A percentile compares a stretch with the other conserved stretches of the same genome.
Conservation (phyloP, 495 filamentous ascomycete species). For the Penicillium taxi region DNA sequence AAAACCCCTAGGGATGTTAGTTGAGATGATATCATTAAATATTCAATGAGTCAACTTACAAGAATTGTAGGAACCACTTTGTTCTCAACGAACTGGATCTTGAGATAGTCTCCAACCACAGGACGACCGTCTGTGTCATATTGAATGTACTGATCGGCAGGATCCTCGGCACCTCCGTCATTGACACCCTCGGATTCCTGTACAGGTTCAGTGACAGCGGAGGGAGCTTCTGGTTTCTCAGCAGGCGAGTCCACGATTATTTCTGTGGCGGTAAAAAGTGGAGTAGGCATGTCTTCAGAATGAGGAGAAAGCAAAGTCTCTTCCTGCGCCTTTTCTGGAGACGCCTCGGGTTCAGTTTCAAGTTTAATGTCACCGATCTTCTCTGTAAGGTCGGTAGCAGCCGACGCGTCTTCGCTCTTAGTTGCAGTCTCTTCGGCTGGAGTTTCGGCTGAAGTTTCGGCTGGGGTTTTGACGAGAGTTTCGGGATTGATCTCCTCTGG, state of each 20-base stretch:
- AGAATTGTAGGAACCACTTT: slow-evolving; percentile 92
- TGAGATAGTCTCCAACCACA: slow-evolving; percentile 94
- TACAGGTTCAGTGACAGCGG: slow-evolving; percentile 15
- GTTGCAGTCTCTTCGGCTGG: slow-evolving; percentile 1
- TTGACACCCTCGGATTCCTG: slow-evolving; percentile 12
- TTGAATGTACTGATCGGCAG: slow-evolving; percentile 41
- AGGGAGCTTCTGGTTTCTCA: slow-evolving; percentile 20
- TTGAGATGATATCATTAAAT: neutral
- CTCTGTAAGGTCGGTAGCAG: slow-evolving; percentile 44
- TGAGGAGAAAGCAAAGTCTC: slow-evolving; percentile 39
- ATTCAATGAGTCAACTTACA: slow-evolving; percentile 43
- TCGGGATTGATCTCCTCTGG: no score
- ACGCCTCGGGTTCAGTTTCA: slow-evolving; percentile 20
- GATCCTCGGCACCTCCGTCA: slow-evolving; percentile 27
- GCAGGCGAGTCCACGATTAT: slow-evolving; percentile 12
- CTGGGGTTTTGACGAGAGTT: no score
- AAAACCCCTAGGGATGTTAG: slow-evolving; percentile 60
- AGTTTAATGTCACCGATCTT: slow-evolving; percentile 46
- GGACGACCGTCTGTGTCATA: slow-evolving; percentile 62
- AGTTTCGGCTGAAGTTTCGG: neutral
- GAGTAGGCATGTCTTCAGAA: slow-evolving; percentile 60
- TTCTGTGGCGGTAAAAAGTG: slow-evolving; percentile 46
- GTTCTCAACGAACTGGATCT: slow-evolving; percentile 94
- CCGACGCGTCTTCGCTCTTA: slow-evolving; percentile 33
- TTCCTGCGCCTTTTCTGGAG: slow-evolving; percentile 9